Evolutionary conservation across 352 stramenopile genomes (phyloP), one percentile per base, ranked within the genome.

Genomic region (Phytopythium ostracodes): DNA sequence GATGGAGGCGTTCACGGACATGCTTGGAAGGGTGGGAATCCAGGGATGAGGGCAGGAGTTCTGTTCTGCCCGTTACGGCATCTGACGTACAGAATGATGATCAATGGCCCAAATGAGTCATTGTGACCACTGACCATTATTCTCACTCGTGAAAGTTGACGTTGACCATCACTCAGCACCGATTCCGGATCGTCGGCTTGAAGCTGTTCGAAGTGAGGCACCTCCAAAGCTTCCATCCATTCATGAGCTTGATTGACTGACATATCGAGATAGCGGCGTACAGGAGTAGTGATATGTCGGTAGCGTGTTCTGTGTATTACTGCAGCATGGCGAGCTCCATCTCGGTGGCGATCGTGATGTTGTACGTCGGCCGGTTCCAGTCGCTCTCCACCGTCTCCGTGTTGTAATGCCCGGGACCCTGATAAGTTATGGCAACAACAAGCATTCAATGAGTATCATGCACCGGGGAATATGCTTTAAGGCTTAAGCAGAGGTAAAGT

Each of bases 291-390:
- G 46, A 17, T 52, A 22, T 5, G 8, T 17, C 22, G 24, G 24
- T 31, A 15, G n/a, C n/a, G n/a, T n/a, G n/a, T 24, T 22, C 22
- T 49, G 6, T 14, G 27, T n/a, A 31, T 60, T 62, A 73, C 44
- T 74, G 73, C 42, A 89, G 62, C 72, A 89, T 89, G 44, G 81
- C 81, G 4, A 89, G 60, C 56, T 92, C 82, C 84, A 93, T 93
- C 57, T 93, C 81, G 4, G 84, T 93, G 24, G 84, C 84, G 63
- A 93, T 93, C 17, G 81, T 87, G 65, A 93, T 91, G 72, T 93
- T 93, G 70, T 91, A 87, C 11, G 84, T 93, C n/a, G 84, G 84
- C n/a, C 81, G 80, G 60, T 93, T 91, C 84, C 84, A 93, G 59
- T 89, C 80, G 57, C 73, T 81, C 43, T 91, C 84, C 40, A 89